phyloP scores from a whole-genome alignment of 2,329 filamentous ascomycete genomes.

The Cylindrodendrum hubeiense region DNA sequence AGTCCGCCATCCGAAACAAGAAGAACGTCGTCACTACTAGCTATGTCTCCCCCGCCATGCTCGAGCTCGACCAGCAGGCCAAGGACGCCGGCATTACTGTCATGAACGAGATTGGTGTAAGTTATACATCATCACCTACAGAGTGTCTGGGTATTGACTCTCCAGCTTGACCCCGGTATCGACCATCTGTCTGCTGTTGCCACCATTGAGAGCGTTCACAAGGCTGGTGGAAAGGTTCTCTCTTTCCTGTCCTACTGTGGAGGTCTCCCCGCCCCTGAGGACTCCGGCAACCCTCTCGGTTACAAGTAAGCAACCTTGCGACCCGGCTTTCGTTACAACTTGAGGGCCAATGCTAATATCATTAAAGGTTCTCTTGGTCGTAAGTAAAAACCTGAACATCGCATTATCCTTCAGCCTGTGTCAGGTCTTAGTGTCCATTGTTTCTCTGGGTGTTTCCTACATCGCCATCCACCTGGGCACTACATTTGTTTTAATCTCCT shows the following conservation, averaged over 20 bases:
- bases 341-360: background rate
- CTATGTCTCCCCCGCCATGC: conserved; percentile 93
- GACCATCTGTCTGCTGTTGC: conserved; percentile 79
- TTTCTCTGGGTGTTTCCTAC: too few species aligned
- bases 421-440: too few species aligned
- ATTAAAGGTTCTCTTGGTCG: conserved; percentile 34
- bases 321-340: too few species aligned
- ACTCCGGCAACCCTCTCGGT: conserved; percentile 88
- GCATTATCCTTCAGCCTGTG: too few species aligned
- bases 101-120: conserved; percentile 90
- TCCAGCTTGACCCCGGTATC: conserved; percentile 25
- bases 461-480: too few species aligned
- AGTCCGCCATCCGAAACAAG: conserved; percentile 92
- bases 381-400: too few species aligned
- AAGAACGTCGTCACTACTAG: conserved; percentile 96
- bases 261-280: conserved; percentile 74
- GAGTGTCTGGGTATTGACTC: background rate
- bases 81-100: conserved; percentile 96
- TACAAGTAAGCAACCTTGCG: conserved; percentile 71
- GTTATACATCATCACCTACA: background rate
- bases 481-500: too few species aligned
- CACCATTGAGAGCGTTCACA: conserved; percentile 90
- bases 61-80: conserved; percentile 83
- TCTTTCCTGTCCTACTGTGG: conserved; percentile 89
- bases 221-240: conserved; percentile 85